Base-by-base conservation (phyloP, 345 rosid genomes). In the Eucalyptus polybractea region DNA sequence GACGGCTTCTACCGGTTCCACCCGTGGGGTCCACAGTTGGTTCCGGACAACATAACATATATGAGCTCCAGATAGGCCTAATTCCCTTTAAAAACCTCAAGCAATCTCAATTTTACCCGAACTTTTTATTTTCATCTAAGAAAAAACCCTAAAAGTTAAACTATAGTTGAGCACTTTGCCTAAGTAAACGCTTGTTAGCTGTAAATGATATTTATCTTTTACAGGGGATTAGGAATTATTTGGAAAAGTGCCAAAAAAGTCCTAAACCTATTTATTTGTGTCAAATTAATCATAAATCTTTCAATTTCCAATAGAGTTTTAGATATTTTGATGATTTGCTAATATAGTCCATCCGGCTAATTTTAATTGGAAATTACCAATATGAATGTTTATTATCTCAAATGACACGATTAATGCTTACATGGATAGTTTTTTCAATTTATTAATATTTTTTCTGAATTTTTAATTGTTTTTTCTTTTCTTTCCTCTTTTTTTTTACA, bases 351-450 rank as follows among this genome's bases (percentile, higher is more conserved):
- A 56, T 54, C 29, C 0, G 3, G 13, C 27, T 10, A 56, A 56
- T 56, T 56, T 56, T 22, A 3, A 56, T 10, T 24, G 6, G 27
- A 56, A 56, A 56, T 56, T 10, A 56, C 12, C 6, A 56, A 56
- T 24, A 56, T 56, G 62, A 24, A 56, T 9, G 12, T 0, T 0
- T 8, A 1, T 0, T 56, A 24, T 56, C 27, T 2, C 27, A 0
- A 22, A 56, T 56, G 11, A 4, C 62, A 56, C 0, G 29, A 56
- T 56, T 56, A 3, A 24, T 0, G 6, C 3, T 56, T 0, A 56
- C 1, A 0, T 10, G 3, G 6, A 56, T 0, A 56, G 0, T 56
- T 56, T 8, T 56, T 19, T 7, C 24, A 53, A 3, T 19, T 53
- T 53, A 53, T 22, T 56, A 56, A 56, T 56, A 56, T 10, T 56